Conservation (phyloP, 2,329 filamentous ascomycete species). For the Alternaria alternata region DNA sequence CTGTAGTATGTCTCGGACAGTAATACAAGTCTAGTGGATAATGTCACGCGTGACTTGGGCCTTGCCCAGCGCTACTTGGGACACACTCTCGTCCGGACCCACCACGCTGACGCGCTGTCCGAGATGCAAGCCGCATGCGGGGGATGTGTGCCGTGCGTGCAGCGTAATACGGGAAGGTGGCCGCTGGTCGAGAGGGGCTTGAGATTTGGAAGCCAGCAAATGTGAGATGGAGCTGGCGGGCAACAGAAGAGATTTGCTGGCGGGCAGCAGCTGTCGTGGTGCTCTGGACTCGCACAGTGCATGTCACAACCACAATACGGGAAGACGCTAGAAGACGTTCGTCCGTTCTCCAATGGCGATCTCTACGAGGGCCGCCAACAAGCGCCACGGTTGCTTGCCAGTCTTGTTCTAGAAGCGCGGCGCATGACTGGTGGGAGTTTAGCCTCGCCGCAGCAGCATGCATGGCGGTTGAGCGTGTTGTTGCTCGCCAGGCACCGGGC, state of each 20-base stretch:
- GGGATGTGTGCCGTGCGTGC: constrained; percentile 11
- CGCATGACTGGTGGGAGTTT: constrained; percentile 20
- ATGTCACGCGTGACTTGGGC: not conserved
- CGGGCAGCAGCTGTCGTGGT: not conserved
- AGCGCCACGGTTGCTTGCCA: constrained; percentile 15
- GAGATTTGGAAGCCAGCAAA: no score
- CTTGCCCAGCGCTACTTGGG: no score
- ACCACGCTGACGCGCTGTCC: not conserved
- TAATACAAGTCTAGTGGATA: not conserved
- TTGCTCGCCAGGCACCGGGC: constrained; percentile 8
- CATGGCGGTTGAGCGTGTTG: constrained; percentile 3
- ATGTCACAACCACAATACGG: constrained; percentile 16
- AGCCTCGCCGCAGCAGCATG: not conserved
- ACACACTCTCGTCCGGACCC: not conserved
- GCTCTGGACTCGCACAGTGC: constrained; percentile 9
- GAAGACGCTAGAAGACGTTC: constrained; percentile 20
- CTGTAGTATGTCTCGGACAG: not conserved
- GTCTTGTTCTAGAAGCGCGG: constrained; percentile 13
- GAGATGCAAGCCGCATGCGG: constrained; percentile 9
- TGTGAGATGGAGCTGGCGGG: no score
- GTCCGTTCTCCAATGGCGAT: constrained; percentile 3
- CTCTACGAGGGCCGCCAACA: constrained; percentile 12
- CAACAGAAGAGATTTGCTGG: no score
- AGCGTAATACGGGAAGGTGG: constrained; percentile 1
- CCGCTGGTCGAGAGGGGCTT: not conserved